Conservation (phyloP, 1,284 basidiomycete genomes). For the Sporisorium sorghi region DNA sequence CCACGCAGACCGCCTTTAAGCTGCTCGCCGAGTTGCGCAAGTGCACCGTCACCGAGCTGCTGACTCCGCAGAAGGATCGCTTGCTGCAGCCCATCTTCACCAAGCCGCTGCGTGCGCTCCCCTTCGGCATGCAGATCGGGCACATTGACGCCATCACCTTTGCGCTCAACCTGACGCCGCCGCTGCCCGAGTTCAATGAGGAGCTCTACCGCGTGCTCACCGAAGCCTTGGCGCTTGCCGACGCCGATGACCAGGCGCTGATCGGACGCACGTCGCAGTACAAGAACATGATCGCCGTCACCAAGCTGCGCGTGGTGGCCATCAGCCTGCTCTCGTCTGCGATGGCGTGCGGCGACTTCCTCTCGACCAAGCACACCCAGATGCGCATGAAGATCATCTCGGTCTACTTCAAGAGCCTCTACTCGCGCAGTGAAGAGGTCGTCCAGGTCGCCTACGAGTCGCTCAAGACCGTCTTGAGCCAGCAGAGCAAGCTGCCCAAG, state of each 20-base stretch:
- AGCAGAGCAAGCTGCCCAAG: conserved; percentile 92
- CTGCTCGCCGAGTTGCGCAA: conserved; percentile 82
- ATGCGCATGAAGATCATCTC: conserved; percentile 83
- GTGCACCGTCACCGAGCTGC: conserved; percentile 80
- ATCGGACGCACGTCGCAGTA: conserved; percentile 80
- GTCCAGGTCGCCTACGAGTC: conserved; percentile 96
- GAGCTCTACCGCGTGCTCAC: conserved; percentile 91
- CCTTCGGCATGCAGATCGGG: conserved; percentile 95
- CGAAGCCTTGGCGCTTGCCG: conserved; percentile 93
- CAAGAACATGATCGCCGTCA: conserved; percentile 84
- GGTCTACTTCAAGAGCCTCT: conserved; percentile 98
- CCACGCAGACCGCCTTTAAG: conserved; percentile 84
- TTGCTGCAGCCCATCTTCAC: conserved; percentile 91
- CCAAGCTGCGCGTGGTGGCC: conserved; percentile 92
- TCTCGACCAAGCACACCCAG: conserved; percentile 60
- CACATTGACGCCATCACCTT: conserved; percentile 98
- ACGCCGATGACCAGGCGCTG: conserved; percentile 89
- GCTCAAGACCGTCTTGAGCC: conserved; percentile 83
- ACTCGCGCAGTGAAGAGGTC: conserved; percentile 90
- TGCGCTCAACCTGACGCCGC: conserved; percentile 81
- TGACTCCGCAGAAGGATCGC: conserved; percentile 86
- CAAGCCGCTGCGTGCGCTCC: conserved; percentile 95
- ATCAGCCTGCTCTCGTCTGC: conserved; percentile 92
- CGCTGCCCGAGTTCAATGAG: conserved; percentile 88
- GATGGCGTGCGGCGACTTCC: conserved; percentile 91